Base-by-base conservation (phyloP, 768 basidiomycete species). In the Boletus insuetus region DNA sequence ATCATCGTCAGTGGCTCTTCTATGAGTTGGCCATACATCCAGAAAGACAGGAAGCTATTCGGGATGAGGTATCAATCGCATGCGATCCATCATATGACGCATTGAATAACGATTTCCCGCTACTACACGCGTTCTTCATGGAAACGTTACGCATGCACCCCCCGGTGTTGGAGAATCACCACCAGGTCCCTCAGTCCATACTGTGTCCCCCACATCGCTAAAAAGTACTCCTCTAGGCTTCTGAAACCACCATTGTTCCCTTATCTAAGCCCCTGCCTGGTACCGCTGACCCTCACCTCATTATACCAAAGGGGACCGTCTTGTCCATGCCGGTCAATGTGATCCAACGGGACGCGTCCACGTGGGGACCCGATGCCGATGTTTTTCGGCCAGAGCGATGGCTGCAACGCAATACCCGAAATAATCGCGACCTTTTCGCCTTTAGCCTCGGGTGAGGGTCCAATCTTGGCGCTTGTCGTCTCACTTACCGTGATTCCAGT, bases 131-230 rank as follows among this genome's bases (percentile, higher is more conserved):
- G 2, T 79, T 84, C 10, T 54, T 87, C 43, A 80, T 81, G 60
- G 85, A 87, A 66, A 81, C 81, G 4, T 69, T 87, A 17, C 79
- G 86, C 29, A 64, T 86, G 44, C 82, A 86, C 60, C 80, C 85
- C 17, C 77, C 84, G 1, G 77, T 87, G 34, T 63, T 82, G 29
- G 85, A 86, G 65, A 85, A 86, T 58, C 82, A 86, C 61, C 84
- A 87, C 53, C 81, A 83, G 71, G 82, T 79, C 38, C 47, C 58
- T 62, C 26, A 31, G 26, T 46, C 32, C 39, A 19, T 20, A 39
- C 46, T 11, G 17, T 43, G 7, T 42, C 20, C 49, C 19, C 19
- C 49, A 42, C 29, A 17, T 31, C 29, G 32, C 56, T 65, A 20
- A 67, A 67, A 12, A 24, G 13, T 34, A 29, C 13, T 46, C 22